phyloP scores from a whole-genome alignment of 73 alveolate species.

The Diophrys appendiculata region DNA sequence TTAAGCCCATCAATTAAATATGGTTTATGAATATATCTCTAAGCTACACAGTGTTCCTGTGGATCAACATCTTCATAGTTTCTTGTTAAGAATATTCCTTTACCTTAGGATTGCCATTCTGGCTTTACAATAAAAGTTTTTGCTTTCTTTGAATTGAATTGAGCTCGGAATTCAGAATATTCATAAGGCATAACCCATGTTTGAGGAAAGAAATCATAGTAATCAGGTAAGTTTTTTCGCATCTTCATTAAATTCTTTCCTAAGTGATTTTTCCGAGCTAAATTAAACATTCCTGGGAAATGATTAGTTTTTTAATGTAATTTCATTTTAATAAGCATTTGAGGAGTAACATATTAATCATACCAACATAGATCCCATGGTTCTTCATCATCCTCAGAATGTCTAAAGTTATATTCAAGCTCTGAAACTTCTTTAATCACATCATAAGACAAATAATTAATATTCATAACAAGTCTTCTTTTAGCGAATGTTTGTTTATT shows the following conservation, averaged over 20 bases:
- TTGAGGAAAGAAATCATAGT: constrained; percentile 81
- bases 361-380: constrained; percentile 74
- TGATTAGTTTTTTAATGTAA: constrained; percentile 79
- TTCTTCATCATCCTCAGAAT: too few species aligned
- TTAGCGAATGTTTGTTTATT: too few species aligned
- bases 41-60: constrained; percentile 78
- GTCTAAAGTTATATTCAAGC: too few species aligned
- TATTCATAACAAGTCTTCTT: too few species aligned
- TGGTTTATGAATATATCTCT: constrained; percentile 91
- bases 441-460: too few species aligned
- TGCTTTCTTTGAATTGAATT: constrained; percentile 38
- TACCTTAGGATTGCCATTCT: constrained; percentile 84
- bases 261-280: constrained; percentile 79
- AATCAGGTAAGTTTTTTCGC: constrained; percentile 71
- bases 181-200: constrained; percentile 90
- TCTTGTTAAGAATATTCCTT: constrained; percentile 81
- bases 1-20: constrained; percentile 86
- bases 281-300: constrained; percentile 82
- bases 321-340: constrained; percentile 63
- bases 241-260: constrained; percentile 76
- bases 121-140: constrained; percentile 76
- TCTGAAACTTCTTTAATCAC: too few species aligned
- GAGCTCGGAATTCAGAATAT: constrained; percentile 63
- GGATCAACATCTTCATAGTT: constrained; percentile 65
- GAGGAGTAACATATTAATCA: constrained; percentile 61